A percentile compares a stretch with the other conserved stretches of the same genome.
These are phyloP conservation scores for Cercophora samala DNA, from an alignment of 495 filamentous ascomycete species.

Conservation along the genomic window DNA sequence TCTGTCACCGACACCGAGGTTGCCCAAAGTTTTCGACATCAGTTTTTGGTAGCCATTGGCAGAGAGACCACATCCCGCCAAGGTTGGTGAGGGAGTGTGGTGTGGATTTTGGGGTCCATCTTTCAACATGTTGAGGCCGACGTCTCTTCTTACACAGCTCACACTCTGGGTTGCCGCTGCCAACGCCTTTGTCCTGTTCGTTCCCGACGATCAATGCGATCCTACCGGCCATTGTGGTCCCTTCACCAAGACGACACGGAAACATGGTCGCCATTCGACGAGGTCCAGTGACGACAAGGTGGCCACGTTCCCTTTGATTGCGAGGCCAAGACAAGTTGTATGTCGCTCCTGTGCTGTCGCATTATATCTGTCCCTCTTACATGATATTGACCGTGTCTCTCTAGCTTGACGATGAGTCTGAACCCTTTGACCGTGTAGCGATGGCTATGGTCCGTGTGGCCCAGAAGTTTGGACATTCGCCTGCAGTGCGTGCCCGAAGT, in stretches of 20 bases:
- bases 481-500: constrained; percentile 18
- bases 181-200: constrained; percentile 39
- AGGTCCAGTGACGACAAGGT: constrained; percentile 7
- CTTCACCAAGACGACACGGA: not conserved
- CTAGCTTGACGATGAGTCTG: constrained; percentile 12
- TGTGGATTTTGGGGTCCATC: constrained; percentile 21
- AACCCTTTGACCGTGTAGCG: constrained; percentile 18
- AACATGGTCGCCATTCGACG: not conserved
- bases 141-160: constrained; percentile 36
- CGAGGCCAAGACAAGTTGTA: constrained; percentile 19
- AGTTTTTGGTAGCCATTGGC: constrained; percentile 12
- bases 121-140: constrained; percentile 40
- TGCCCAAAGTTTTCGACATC: constrained; percentile 8
- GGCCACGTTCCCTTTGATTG: constrained; percentile 20
- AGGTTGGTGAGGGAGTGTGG: constrained; percentile 27
- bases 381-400: not conserved
- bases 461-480: constrained; percentile 22
- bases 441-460: constrained; percentile 20
- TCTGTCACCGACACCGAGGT: not conserved
- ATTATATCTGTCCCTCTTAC: not conserved
- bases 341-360: constrained; percentile 2
- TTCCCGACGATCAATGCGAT: constrained; percentile 26
- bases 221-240: constrained; percentile 18
- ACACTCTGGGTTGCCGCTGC: constrained; percentile 41
- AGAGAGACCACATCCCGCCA: constrained; percentile 16